These are phyloP conservation scores for Sodiomyces alkalinus DNA, from an alignment of 2,329 filamentous ascomycete genomes.

Conservation along the genomic window DNA sequence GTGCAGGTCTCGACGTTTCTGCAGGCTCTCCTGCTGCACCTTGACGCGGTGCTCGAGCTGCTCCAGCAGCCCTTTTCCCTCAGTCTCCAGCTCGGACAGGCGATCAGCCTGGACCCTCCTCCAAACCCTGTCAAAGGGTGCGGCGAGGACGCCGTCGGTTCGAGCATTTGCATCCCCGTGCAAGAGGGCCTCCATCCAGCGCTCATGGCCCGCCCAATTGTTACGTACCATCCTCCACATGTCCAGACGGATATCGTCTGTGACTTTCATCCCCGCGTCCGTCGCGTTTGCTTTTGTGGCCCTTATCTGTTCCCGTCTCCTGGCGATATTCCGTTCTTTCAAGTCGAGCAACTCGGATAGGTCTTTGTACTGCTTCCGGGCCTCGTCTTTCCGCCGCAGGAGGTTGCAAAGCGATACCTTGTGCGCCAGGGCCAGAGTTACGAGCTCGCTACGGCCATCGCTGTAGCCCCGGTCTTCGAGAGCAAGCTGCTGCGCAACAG, in stretches of 20 bases:
- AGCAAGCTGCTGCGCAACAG: slow-evolving; percentile 38
- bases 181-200: slow-evolving; percentile 58
- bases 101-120: slow-evolving; percentile 44
- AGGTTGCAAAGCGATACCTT: slow-evolving; percentile 46
- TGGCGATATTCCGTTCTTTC: slow-evolving; percentile 44
- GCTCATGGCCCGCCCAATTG: slow-evolving; percentile 66
- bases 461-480: slow-evolving; percentile 43
- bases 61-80: slow-evolving; percentile 41
- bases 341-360: slow-evolving; percentile 49
- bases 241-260: slow-evolving; percentile 27
- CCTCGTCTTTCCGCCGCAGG: slow-evolving; percentile 43
- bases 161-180: slow-evolving; percentile 44
- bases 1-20: slow-evolving; percentile 59
- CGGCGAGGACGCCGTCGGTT: slow-evolving; percentile 48
- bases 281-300: slow-evolving; percentile 11
- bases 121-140: slow-evolving; percentile 60
- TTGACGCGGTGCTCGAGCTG: slow-evolving; percentile 55
- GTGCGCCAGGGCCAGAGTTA: slow-evolving; percentile 59
- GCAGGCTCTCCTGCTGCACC: slow-evolving; percentile 51
- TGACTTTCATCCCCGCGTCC: slow-evolving; percentile 16
- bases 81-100: slow-evolving; percentile 39
- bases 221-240: slow-evolving; percentile 47
- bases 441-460: slow-evolving; percentile 37
- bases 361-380: slow-evolving; percentile 41
- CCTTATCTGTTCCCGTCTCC: slow-evolving; percentile 32